A percentile compares a stretch with the other conserved stretches of the same genome.
Conservation (phyloP, 2,329 filamentous ascomycete genomes). For the Leptodontidium sp. region DNA sequence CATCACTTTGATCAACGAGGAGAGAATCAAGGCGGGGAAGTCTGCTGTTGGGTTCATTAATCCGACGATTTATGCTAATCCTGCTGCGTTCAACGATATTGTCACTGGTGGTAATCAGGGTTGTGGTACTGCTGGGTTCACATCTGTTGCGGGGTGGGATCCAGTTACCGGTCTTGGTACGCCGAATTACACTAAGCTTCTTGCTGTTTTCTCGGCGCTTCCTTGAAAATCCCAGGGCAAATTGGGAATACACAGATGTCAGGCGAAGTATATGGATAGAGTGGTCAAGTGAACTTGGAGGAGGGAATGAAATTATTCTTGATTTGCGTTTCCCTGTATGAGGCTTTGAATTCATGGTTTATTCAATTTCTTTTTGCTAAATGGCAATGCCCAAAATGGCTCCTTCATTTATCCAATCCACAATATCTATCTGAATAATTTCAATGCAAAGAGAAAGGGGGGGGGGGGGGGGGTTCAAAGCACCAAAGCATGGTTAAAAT, state of each 20-base stretch:
- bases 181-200: conserved; percentile 58
- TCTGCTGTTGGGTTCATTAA: conserved; percentile 53
- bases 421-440: too few relatives aligned
- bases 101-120: conserved; percentile 41
- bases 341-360: too few relatives aligned
- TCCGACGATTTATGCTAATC: conserved; percentile 45
- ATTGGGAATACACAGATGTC: neutral
- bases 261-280: neutral
- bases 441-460: too few relatives aligned
- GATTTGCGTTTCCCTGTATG: too few relatives aligned
- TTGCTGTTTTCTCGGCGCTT: conserved; percentile 35
- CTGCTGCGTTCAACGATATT: conserved; percentile 46
- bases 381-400: too few relatives aligned
- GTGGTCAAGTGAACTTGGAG: neutral
- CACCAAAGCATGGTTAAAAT: too few relatives aligned
- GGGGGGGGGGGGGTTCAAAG: too few relatives aligned
- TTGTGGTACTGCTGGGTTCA: conserved; percentile 47
- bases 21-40: conserved; percentile 51
- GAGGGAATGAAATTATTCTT: neutral
- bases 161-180: conserved; percentile 53
- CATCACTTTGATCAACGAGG: conserved; percentile 54
- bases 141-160: conserved; percentile 44
- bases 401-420: too few relatives aligned
- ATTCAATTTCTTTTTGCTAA: too few relatives aligned
- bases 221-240: conserved; percentile 7